phyloP scores from a whole-genome alignment of 148 eudicot species.

The Heliosperma pusillum region DNA sequence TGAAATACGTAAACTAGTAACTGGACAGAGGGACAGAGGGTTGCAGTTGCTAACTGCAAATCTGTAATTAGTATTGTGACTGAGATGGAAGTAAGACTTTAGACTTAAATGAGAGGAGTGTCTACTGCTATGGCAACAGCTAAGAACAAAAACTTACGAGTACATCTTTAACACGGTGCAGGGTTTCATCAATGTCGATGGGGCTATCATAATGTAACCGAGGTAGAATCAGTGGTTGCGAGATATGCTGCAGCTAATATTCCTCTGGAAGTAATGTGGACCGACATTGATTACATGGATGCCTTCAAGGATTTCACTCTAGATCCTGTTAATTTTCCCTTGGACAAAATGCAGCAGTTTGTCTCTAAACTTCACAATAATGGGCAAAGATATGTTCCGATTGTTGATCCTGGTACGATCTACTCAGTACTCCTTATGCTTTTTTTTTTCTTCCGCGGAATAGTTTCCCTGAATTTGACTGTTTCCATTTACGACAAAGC shows the following conservation, averaged over 20 bases:
- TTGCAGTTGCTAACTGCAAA: no score
- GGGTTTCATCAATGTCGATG: conserved; percentile 56
- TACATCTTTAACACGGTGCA: conserved; percentile 9
- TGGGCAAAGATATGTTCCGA: conserved; percentile 42
- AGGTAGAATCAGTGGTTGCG: conserved; percentile 38
- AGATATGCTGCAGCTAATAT: conserved; percentile 34
- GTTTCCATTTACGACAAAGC: no score
- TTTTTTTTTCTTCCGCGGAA: not conserved
- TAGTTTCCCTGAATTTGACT: not conserved
- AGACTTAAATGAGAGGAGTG: not conserved
- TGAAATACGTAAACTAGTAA: not conserved
- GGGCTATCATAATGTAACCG: conserved; percentile 35
- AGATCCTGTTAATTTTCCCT: conserved; percentile 43
- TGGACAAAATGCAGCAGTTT: conserved; percentile 36
- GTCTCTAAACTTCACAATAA: conserved; percentile 37
- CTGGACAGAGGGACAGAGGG: not conserved
- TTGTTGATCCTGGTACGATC: conserved; percentile 47
- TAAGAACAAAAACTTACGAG: no score
- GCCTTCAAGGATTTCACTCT: conserved; percentile 44
- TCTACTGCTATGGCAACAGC: no score
- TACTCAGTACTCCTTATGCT: not conserved
- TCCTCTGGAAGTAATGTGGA: conserved; percentile 55
- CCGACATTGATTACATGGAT: conserved; percentile 59
- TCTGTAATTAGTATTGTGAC: no score
- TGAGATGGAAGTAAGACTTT: no score